Conservation (phyloP, 441 rosid genomes). For the Syzygium malaccense region DNA sequence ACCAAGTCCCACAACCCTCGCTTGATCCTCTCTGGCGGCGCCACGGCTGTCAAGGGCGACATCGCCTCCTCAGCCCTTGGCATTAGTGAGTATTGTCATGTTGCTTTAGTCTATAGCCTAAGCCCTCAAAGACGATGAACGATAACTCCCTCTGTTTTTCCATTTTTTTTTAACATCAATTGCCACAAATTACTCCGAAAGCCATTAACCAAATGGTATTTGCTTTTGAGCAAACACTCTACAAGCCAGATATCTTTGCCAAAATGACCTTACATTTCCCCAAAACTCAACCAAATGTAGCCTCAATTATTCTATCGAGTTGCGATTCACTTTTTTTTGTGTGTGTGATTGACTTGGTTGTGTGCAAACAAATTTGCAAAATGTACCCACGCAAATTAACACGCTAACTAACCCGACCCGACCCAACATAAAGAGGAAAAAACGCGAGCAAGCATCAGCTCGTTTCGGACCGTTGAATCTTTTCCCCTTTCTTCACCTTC, state of each 20-base stretch:
- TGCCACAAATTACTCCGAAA: neutral
- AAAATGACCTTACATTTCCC: neutral
- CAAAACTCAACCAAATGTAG: accelerated
- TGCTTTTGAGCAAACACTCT: neutral
- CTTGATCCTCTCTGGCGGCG: neutral
- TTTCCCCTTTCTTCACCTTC: accelerated
- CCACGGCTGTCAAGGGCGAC: accelerated
- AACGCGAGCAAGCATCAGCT: neutral
- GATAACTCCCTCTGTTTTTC: neutral
- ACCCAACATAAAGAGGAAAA: neutral
- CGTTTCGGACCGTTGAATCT: neutral
- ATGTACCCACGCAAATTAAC: neutral
- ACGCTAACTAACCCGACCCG: neutral
- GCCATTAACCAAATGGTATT: neutral
- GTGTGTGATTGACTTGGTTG: neutral
- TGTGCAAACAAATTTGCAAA: neutral
- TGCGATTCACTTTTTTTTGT: neutral
- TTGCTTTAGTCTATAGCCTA: accelerated
- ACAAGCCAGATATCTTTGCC: neutral
- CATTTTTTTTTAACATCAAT: neutral
- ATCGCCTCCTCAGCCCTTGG: accelerated
- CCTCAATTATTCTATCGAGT: neutral
- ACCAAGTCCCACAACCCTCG: neutral
- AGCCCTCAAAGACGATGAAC: neutral
- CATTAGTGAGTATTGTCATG: accelerated